Evolutionary conservation across 371 early-diverging fungal species (phyloP).

Genomic region (Rhizopus stolonifer): DNA sequence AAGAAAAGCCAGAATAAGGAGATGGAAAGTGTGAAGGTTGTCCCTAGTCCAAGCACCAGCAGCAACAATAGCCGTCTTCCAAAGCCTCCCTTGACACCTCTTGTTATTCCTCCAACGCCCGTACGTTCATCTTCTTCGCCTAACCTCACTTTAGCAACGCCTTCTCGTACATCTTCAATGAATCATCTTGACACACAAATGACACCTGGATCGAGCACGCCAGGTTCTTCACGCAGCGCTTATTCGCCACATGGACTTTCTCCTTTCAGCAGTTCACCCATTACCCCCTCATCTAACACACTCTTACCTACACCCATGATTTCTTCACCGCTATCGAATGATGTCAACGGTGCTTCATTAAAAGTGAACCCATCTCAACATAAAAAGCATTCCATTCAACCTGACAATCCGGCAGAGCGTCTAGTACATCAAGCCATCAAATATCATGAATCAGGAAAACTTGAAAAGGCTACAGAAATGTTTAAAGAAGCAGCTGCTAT

Average conservation of each 20-base stretch:
- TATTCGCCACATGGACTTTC: conserved; percentile 15
- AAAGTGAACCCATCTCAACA: neutral
- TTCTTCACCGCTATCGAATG: conserved; percentile 3
- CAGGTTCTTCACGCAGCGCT: conserved; percentile 17
- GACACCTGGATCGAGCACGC: conserved; percentile 15
- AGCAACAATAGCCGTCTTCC: conserved; percentile 3
- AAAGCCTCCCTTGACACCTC: conserved; percentile 26
- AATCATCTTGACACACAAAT: conserved; percentile 7
- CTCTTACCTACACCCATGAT: conserved; percentile 3
- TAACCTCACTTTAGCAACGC: conserved; percentile 5
- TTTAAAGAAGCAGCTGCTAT: conserved; percentile 67
- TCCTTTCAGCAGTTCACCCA: conserved; percentile 16
- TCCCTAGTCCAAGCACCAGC: neutral
- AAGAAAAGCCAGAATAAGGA: conserved; percentile 6
- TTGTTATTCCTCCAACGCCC: conserved; percentile 30
- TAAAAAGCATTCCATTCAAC: conserved; percentile 15
- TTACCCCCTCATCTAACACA: conserved; percentile 16
- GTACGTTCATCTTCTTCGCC: conserved; percentile 17
- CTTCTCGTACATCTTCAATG: conserved; percentile 23
- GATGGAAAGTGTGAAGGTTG: neutral
- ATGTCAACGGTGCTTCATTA: neutral
- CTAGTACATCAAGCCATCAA: conserved; percentile 54
- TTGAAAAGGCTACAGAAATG: conserved; percentile 70
- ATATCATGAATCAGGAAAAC: conserved; percentile 69
- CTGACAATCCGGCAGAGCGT: conserved; percentile 15